A percentile compares a stretch with the other conserved stretches of the same genome.
These are phyloP conservation scores for Cucumis melo DNA, from an alignment of 306 rosid genomes.

Conservation along the genomic window DNA sequence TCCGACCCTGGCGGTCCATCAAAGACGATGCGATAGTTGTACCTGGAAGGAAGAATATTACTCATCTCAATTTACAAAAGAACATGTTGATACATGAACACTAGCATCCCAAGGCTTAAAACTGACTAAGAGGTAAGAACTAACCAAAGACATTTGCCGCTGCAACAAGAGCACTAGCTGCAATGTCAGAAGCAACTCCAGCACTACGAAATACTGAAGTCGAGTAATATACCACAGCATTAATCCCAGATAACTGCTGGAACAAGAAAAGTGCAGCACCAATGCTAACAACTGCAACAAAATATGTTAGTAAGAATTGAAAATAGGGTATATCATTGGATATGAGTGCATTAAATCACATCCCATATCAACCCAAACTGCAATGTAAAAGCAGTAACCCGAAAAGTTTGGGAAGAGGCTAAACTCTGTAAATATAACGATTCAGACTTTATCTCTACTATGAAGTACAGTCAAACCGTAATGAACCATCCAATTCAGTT, in stretches of 20 bases:
- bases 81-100: not conserved
- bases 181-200: conserved; percentile 88
- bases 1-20: conserved; percentile 88
- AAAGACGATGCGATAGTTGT: conserved; percentile 72
- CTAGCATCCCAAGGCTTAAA: not conserved
- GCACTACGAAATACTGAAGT: conserved; percentile 89
- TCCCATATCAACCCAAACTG: not conserved
- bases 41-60: conserved; percentile 39
- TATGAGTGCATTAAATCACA: not conserved
- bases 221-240: conserved; percentile 89
- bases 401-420: not conserved
- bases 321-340: not conserved
- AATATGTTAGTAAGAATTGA: conserved; percentile 7
- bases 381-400: not conserved
- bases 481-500: not conserved
- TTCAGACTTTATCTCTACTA: not conserved
- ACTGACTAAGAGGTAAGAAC: conserved; percentile 26
- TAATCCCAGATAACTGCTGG: conserved; percentile 95
- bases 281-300: conserved; percentile 68
- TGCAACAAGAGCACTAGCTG: conserved; percentile 96
- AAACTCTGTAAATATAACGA: not conserved
- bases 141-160: conserved; percentile 84
- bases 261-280: conserved; percentile 80
- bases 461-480: not conserved
- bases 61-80: not conserved